Evolutionary conservation across 2,329 filamentous ascomycete species (phyloP).

Genomic region (Microcyclospora tardicrescens): DNA sequence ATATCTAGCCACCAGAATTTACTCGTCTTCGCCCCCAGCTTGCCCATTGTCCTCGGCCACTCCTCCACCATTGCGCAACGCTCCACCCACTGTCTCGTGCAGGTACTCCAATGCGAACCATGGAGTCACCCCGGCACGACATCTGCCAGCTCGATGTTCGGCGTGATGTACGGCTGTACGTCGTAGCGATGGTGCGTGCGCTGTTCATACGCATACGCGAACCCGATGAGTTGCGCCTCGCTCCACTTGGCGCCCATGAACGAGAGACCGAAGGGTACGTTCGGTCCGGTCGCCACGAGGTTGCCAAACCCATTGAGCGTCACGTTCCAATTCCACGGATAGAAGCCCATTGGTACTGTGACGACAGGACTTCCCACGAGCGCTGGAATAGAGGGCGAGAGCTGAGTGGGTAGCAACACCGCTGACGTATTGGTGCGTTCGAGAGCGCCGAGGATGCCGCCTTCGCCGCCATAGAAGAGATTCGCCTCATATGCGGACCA

Average conservation of each 20-base stretch:
- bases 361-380: constrained; percentile 48
- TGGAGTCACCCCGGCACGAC: constrained; percentile 17
- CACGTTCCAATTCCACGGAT: constrained; percentile 37
- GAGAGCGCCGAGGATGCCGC: constrained; percentile 49
- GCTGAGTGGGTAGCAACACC: constrained; percentile 45
- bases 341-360: constrained; percentile 49
- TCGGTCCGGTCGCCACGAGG: constrained; percentile 42
- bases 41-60: constrained; percentile 3
- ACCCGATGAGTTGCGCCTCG: constrained; percentile 49
- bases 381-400: constrained; percentile 37
- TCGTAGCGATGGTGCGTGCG: constrained; percentile 37
- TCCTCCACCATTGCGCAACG: constrained; percentile 4
- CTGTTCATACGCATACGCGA: constrained; percentile 59
- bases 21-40: constrained; percentile 3
- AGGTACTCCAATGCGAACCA: background rate
- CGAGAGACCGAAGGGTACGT: constrained; percentile 47
- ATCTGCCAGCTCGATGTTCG: constrained; percentile 36
- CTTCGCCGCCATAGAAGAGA: constrained; percentile 42
- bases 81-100: constrained; percentile 6
- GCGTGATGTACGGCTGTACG: constrained; percentile 37
- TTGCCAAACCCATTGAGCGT: constrained; percentile 34
- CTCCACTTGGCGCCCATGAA: constrained; percentile 50
- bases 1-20: constrained; percentile 3
- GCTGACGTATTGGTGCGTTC: constrained; percentile 46
- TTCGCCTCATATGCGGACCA: constrained; percentile 44